These are phyloP conservation scores for Pyrenophora tritici-repentis DNA, from an alignment of 2,329 filamentous ascomycete species.

Conservation along the genomic window DNA sequence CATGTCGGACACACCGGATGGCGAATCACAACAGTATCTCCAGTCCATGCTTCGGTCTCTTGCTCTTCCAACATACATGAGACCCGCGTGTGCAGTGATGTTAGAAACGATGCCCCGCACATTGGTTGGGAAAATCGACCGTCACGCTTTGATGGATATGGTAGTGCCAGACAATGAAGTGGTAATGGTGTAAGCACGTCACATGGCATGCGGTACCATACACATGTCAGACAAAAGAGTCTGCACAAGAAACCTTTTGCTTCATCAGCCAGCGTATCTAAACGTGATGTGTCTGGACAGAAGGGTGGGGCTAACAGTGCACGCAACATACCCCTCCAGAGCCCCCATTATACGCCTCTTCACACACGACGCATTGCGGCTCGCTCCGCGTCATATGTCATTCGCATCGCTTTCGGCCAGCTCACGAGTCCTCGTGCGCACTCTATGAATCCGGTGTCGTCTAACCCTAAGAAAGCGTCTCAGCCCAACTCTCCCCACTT, in stretches of 20 bases:
- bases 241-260: constrained; percentile 5
- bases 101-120: not conserved
- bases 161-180: too few species aligned
- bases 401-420: constrained; percentile 26
- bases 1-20: not conserved
- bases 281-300: not conserved
- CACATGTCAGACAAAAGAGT: not conserved
- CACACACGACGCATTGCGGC: constrained; percentile 15
- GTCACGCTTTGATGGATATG: not conserved
- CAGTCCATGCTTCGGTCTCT: not conserved
- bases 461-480: constrained; percentile 36
- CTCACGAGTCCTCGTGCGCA: constrained; percentile 22
- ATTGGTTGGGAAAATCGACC: not conserved
- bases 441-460: constrained; percentile 33
- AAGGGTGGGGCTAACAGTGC: constrained; percentile 6
- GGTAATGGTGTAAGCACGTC: too few species aligned
- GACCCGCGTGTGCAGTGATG: not conserved
- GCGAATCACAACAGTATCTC: not conserved
- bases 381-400: constrained; percentile 21
- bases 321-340: constrained; percentile 1
- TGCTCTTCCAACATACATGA: constrained; percentile 3
- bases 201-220: not conserved
- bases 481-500: constrained; percentile 31
- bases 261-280: constrained; percentile 7
- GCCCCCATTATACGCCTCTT: constrained; percentile 9